Evolutionary conservation across 768 basidiomycete genomes (phyloP).

Genomic region (Calocera cornea): DNA sequence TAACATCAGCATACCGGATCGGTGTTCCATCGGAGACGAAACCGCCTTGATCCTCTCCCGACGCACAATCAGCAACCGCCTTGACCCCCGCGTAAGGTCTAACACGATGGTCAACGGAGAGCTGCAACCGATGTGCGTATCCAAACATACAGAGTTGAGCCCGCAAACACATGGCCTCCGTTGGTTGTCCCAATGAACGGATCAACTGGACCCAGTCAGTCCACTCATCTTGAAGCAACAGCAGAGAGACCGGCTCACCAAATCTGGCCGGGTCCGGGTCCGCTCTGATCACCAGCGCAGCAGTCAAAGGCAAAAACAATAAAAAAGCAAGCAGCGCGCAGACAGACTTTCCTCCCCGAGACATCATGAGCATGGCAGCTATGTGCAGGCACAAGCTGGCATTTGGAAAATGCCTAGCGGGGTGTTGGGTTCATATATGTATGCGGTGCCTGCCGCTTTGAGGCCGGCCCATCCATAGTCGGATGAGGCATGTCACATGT

Average conservation of each 20-base stretch:
- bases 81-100: not conserved
- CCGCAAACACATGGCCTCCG: slow-evolving; percentile 15
- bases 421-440: not conserved
- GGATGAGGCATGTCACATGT: not conserved
- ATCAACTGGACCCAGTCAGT: slow-evolving; percentile 6
- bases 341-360: not conserved
- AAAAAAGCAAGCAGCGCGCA: not conserved
- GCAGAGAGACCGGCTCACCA: not conserved
- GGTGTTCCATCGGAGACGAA: slow-evolving; percentile 12
- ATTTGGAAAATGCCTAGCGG: not conserved
- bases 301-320: not conserved
- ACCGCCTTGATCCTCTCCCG: slow-evolving; percentile 13
- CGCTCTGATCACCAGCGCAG: not conserved
- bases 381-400: not conserved
- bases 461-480: not conserved
- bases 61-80: slow-evolving; percentile 12
- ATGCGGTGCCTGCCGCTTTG: not conserved
- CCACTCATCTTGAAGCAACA: not conserved
- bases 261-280: not conserved
- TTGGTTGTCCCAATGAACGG: slow-evolving; percentile 14
- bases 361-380: not conserved
- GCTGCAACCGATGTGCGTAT: slow-evolving; percentile 1
- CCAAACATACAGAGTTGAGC: slow-evolving; percentile 9
- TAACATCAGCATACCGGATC: not conserved
- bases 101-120: not conserved